Conservation (phyloP, 2,329 filamentous ascomycete species). For the Ophiostoma perfectum region DNA sequence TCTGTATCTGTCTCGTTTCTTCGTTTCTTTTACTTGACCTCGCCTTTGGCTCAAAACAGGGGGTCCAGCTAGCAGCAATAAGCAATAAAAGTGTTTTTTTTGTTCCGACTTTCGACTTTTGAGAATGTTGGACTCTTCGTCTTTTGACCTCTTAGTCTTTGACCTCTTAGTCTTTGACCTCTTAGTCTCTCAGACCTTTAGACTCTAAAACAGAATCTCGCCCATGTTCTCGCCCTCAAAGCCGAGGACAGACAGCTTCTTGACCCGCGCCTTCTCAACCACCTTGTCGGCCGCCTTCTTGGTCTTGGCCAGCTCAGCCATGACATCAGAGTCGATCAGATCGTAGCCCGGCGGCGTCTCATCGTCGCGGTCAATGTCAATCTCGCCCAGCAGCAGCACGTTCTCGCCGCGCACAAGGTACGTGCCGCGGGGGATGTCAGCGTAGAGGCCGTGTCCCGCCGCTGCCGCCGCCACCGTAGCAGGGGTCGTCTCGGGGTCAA, state of each 20-base stretch:
- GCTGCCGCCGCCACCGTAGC: constrained; percentile 32
- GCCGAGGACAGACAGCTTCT: constrained; percentile 68
- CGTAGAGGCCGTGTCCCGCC: constrained; percentile 56
- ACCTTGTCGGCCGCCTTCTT: constrained; percentile 63
- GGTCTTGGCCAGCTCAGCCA: constrained; percentile 65
- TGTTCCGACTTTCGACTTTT: no score
- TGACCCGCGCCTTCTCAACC: constrained; percentile 65
- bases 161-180: no score
- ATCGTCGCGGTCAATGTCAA: constrained; percentile 95
- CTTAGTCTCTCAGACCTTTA: neutral
- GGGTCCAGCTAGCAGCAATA: constrained; percentile 9
- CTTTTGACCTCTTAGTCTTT: no score
- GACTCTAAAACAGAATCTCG: constrained; percentile 59
- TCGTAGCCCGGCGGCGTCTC: constrained; percentile 67
- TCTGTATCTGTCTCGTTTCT: neutral
- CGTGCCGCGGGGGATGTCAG: constrained; percentile 78
- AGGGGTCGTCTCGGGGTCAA: constrained; percentile 31
- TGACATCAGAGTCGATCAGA: constrained; percentile 45
- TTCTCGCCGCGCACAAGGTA: constrained; percentile 95
- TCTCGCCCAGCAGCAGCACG: constrained; percentile 90
- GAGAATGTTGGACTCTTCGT: no score
- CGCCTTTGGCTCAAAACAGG: constrained; percentile 18
- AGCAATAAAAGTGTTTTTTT: neutral
- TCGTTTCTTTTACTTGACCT: neutral
- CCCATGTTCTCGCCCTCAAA: constrained; percentile 83